Evolutionary conservation across 257 asterid genomes (phyloP), one percentile per base, ranked within the genome.

Genomic region (Primulina huaijiensis): DNA sequence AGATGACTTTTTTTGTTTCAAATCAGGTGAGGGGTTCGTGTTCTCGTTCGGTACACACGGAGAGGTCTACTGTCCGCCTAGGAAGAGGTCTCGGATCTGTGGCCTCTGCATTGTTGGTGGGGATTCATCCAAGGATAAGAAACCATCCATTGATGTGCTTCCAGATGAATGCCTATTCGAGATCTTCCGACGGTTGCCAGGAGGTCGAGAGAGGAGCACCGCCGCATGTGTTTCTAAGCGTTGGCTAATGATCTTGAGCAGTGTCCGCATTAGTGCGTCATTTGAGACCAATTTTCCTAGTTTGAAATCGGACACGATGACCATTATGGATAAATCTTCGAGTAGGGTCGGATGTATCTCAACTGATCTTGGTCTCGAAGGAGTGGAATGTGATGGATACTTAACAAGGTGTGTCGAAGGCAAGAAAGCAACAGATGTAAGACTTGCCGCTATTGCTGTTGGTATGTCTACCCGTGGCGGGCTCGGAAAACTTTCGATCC

Each of bases 391-490:
- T 58, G 89, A 85, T 61, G 97, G 97, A 60, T 86, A 76, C 71
- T 91, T 93, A 58, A 82, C 97, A 1, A 90, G 99, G 84, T 86
- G 87, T 25, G 77, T 93, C 77, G 99, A 90, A 82, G 96, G 96
- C 35, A 91, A 89, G 87, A 93, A 93, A 76, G 97, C 99, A 6
- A 89, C 96, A 0, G 94, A 93, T 76, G 68, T 86, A 30, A 82
- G 97, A 73, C 96, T 93, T 52, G 90, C 92, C 4, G 91, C 97
- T 34, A 91, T 93, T 72, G 95, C 99, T 0, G 88, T 93, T 4
- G 97, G 96, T 7, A 93, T 97, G 17, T 82, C 95, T 10, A 78
- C 87, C 77, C 99, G 96, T 20, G 99, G 99, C 53, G 99, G 99
- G 9, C 89, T 93, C 8, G 96, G 95, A 35, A 93, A 93, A 86